Evolutionary conservation across 1,284 basidiomycete species (phyloP).

Genomic region (Phellinidium pouzarii): DNA sequence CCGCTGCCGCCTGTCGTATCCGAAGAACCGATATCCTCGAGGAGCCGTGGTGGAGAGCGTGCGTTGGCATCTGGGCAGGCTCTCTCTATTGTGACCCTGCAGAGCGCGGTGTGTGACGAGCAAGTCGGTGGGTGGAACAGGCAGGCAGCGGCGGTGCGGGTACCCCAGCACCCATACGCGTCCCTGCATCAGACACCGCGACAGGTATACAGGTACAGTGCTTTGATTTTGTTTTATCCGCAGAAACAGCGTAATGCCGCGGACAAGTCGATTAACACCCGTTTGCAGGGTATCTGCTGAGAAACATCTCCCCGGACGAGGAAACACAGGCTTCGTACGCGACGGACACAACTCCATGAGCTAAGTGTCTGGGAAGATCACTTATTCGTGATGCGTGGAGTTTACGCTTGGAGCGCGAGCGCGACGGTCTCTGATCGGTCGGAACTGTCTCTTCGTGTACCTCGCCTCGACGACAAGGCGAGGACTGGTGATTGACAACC

Average conservation of each 20-base stretch:
- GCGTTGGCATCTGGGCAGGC: conserved; percentile 8
- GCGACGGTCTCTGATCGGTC: too few species aligned
- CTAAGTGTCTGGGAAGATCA: not conserved
- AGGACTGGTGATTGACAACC: too few species aligned
- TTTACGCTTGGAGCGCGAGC: too few species aligned
- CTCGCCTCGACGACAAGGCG: too few species aligned
- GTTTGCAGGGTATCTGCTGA: conserved; percentile 2
- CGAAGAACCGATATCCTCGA: conserved; percentile 14
- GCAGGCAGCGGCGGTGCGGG: not conserved
- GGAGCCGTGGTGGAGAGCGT: conserved; percentile 12
- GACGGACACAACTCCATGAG: not conserved
- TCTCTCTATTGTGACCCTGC: conserved; percentile 9
- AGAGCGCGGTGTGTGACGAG: conserved; percentile 15
- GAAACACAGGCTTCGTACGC: not conserved
- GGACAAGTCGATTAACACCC: not conserved
- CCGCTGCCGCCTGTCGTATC: not conserved
- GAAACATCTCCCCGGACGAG: not conserved
- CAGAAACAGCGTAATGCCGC: not conserved
- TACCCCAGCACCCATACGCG: conserved; percentile 14
- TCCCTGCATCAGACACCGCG: conserved; percentile 10
- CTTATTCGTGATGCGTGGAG: not conserved
- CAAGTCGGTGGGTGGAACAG: not conserved
- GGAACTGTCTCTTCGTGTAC: too few species aligned
- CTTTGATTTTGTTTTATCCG: not conserved
- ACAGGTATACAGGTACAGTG: not conserved